Base-by-base conservation (phyloP, 768 basidiomycete species). In the Lactifluus rugatus region DNA sequence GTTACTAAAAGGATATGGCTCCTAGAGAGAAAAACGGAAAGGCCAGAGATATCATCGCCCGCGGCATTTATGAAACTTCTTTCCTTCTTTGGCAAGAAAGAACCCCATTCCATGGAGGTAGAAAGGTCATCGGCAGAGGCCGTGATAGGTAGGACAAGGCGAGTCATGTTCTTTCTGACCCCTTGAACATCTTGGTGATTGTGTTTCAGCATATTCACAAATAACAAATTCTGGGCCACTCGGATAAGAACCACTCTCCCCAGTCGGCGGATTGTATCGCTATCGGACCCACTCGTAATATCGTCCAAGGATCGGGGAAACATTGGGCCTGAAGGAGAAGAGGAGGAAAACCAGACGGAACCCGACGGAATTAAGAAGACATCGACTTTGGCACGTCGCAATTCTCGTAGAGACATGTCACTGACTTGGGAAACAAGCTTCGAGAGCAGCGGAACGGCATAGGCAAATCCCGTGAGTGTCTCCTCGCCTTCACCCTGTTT, bases 351-450 rank as follows among this genome's bases (percentile, higher is more conserved):
- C 85, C 86, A 89, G 8, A 89, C 70, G 0, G 82, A 75, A 2
- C 85, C 85, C 1, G 85, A 80, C 0, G 88, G 87, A 26, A 88
- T 75, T 41, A 89, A 70, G 60, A 87, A 78, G 28, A 73, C 66
- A 52, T 91, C 88, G 13, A 87, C 70, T 65, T 89, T 90, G 13
- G 85, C 81, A 48, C 84, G 80, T 25, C 83, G 79, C 54, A 91
- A 76, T 59, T 88, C 87, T 23, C 84, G 79, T 44, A 85, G 76
- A 3, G 84, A 81, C 74, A 90, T 76, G 13, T 82, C 83, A 65
- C 80, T 82, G 62, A 91, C 86, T 68, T 87, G 84, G 3, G 75
- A 71, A 5, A 76, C 78, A 7, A 89, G 69, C 34, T 75, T 76
- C 4, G 85, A 74, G 32, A 89, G 70, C n/a, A 83, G 66, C 1